These are phyloP conservation scores for Petunia hybrid DNA, from an alignment of 305 asterid species.

Conservation along the genomic window DNA sequence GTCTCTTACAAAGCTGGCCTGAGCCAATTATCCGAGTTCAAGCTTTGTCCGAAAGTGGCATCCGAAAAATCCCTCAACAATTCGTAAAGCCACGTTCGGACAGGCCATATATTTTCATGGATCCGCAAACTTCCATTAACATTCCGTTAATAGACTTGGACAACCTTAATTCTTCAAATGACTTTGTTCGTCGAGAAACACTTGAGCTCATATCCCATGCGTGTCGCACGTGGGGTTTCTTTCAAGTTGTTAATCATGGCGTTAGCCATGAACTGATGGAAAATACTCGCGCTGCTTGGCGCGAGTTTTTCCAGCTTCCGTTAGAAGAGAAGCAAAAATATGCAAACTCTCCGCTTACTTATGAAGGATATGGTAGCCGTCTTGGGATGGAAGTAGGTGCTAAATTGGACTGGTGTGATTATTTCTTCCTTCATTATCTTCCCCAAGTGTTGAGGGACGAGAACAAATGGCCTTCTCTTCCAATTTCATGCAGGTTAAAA, in stretches of 20 bases:
- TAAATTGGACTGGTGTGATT: conserved; percentile 86
- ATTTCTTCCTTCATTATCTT: conserved; percentile 71
- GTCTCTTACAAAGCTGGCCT: conserved; percentile 64
- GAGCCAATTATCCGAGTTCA: conserved; percentile 88
- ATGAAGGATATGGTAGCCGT: conserved; percentile 90
- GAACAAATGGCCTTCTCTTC: conserved; percentile 76
- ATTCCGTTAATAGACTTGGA: conserved; percentile 72
- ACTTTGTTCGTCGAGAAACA: conserved; percentile 36
- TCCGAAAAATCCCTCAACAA: conserved; percentile 71
- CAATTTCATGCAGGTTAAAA: conserved; percentile 68
- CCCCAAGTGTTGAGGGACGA: conserved; percentile 57
- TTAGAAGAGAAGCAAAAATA: conserved; percentile 66
- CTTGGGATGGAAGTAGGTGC: conserved; percentile 70
- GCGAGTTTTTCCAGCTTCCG: conserved; percentile 70
- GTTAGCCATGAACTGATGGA: conserved; percentile 60
- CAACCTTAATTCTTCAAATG: conserved; percentile 53
- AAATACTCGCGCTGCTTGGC: conserved; percentile 60
- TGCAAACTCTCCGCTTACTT: conserved; percentile 69
- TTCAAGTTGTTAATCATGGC: conserved; percentile 84
- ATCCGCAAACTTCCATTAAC: background rate
- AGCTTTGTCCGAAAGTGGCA: conserved; percentile 69
- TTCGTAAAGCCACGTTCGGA: conserved; percentile 67
- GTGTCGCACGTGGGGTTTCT: conserved; percentile 89
- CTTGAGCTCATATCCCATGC: conserved; percentile 52
- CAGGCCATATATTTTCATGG: conserved; percentile 39